Evolutionary conservation across 768 basidiomycete genomes (phyloP).

Genomic region (Mycena metata): DNA sequence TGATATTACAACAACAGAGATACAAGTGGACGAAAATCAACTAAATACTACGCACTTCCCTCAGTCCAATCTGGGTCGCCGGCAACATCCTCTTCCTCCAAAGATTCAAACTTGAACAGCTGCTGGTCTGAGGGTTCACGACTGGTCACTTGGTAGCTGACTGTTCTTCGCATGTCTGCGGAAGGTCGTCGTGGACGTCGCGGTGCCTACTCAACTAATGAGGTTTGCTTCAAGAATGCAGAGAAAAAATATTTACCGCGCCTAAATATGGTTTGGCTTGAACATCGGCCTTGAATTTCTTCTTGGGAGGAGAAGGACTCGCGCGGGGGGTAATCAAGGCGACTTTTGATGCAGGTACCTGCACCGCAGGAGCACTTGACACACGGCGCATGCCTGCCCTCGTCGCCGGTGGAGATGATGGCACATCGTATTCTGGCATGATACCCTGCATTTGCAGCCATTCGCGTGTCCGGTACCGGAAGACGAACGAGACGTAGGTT

Average conservation of each 20-base stretch:
- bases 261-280: constrained; percentile 30
- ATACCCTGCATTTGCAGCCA: constrained; percentile 69
- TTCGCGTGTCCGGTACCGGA: constrained; percentile 71
- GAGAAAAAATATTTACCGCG: constrained; percentile 11
- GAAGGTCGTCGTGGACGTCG: constrained; percentile 36
- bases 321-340: constrained; percentile 36
- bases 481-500: constrained; percentile 77
- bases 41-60: background rate
- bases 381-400: constrained; percentile 52
- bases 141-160: constrained; percentile 42
- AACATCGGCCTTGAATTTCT: constrained; percentile 39
- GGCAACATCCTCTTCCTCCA: constrained; percentile 20
- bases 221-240: background rate
- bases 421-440: constrained; percentile 48
- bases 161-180: constrained; percentile 44
- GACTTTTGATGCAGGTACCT: constrained; percentile 29
- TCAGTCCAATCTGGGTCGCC: constrained; percentile 41
- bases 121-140: constrained; percentile 13
- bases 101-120: constrained; percentile 9
- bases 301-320: constrained; percentile 42
- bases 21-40: constrained; percentile 10
- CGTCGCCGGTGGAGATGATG: constrained; percentile 36
- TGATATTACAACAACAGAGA: constrained; percentile 25
- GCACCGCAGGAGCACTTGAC: constrained; percentile 54
- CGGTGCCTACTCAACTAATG: constrained; percentile 33